Conservation (phyloP, 2,329 filamentous ascomycete genomes). For the Phialophora chinensis region DNA sequence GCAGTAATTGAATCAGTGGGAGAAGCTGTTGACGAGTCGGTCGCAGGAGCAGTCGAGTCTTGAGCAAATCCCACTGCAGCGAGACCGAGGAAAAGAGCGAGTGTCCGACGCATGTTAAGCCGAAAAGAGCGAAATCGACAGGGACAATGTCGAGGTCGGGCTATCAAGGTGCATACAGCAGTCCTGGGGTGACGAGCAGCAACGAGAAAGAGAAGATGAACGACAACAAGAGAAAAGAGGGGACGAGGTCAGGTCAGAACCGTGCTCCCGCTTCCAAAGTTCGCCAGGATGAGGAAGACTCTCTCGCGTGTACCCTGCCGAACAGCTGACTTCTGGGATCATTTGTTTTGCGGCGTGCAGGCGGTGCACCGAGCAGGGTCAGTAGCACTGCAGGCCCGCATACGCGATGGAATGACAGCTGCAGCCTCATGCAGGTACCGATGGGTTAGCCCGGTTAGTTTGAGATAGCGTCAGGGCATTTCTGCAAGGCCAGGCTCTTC, state of each 20-base stretch:
- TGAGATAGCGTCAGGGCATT: conserved; percentile 5
- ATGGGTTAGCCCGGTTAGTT: conserved; percentile 8
- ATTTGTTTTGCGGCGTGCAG: background rate
- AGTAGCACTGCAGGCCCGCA: conserved; percentile 2
- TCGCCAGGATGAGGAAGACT: background rate
- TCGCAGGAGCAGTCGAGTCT: conserved; percentile 14
- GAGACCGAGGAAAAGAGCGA: conserved; percentile 21
- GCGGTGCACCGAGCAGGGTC: no score
- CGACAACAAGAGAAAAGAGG: conserved; percentile 1
- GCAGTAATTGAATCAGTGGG: conserved; percentile 6
- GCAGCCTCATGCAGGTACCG: conserved; percentile 22
- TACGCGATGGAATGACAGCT: conserved; percentile 8
- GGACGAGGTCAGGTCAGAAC: background rate
- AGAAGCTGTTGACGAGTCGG: conserved; percentile 12
- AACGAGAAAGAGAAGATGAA: conserved; percentile 3
- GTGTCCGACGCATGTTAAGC: conserved; percentile 17
- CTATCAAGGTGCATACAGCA: background rate
- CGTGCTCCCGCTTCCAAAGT: background rate
- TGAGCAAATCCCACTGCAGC: conserved; percentile 23
- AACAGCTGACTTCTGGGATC: background rate
- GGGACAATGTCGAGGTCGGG: conserved; percentile 10
- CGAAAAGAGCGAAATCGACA: conserved; percentile 20
- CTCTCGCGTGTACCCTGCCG: background rate
- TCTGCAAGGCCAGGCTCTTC: conserved; percentile 14
- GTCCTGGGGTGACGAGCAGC: background rate